Evolutionary conservation across 805 yeast species (phyloP).

Genomic region (Yueomyces sinensis): DNA sequence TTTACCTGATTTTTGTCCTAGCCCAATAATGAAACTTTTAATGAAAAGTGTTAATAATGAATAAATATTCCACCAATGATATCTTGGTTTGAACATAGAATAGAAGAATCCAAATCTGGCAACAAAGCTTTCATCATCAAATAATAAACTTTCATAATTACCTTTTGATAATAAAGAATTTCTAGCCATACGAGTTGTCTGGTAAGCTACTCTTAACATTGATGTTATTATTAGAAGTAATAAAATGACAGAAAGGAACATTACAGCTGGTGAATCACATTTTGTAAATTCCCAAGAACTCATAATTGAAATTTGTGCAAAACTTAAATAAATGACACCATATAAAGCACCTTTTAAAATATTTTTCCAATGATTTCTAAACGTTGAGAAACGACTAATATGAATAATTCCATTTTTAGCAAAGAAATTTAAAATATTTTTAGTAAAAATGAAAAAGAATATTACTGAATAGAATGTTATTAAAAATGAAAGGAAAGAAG

Average conservation of each 20-base stretch:
- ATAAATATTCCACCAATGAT: conserved; percentile 73
- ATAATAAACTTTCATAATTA: conserved; percentile 78
- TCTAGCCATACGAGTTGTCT: conserved; percentile 52
- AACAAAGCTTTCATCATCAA: conserved; percentile 61
- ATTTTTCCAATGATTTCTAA: conserved; percentile 40
- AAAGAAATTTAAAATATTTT: conserved; percentile 35
- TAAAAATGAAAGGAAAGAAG: conserved; percentile 78
- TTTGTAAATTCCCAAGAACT: conserved; percentile 79
- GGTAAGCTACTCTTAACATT: conserved; percentile 50
- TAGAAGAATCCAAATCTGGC: conserved; percentile 80
- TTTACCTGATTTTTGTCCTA: conserved; percentile 70
- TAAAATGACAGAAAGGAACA: conserved; percentile 66
- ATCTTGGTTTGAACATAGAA: conserved; percentile 72
- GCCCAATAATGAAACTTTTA: conserved; percentile 61
- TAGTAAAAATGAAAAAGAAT: conserved; percentile 43
- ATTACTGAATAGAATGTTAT: conserved; percentile 67
- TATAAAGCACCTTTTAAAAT: conserved; percentile 68
- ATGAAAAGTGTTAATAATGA: conserved; percentile 45
- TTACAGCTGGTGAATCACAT: conserved; percentile 77
- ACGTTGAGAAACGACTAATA: conserved; percentile 32
- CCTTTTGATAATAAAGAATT: conserved; percentile 44
- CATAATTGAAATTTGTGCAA: conserved; percentile 64
- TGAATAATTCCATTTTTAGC: conserved; percentile 36
- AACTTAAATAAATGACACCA: conserved; percentile 72
- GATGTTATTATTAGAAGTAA: conserved; percentile 46